Conservation (phyloP, 2,329 filamentous ascomycete species). For the Chrysoporthe deuterocubensis region DNA sequence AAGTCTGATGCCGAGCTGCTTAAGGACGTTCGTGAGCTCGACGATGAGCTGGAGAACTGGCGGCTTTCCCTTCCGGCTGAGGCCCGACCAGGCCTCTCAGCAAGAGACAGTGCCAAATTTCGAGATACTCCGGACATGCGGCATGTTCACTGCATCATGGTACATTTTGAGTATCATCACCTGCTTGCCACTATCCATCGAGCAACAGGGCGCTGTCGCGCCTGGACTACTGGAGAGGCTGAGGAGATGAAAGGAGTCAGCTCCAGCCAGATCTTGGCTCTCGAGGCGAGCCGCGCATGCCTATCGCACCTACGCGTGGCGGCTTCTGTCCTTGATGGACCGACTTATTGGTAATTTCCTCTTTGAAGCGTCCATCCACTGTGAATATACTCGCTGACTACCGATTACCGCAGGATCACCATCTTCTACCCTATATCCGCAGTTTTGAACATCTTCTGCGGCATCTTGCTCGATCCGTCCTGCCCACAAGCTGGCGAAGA, state of each 20-base stretch:
- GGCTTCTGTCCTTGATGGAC: background rate
- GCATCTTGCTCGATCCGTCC: conserved; percentile 53
- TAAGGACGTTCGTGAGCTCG: conserved; percentile 58
- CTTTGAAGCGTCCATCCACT: background rate
- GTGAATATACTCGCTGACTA: too few relatives aligned
- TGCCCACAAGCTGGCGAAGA: conserved; percentile 49
- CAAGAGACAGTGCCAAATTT: background rate
- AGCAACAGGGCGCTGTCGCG: conserved; percentile 55
- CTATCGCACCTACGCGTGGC: conserved; percentile 51
- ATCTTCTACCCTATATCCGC: conserved; percentile 62
- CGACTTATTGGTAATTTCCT: background rate
- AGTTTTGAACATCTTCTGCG: conserved; percentile 58
- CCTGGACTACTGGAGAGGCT: conserved; percentile 41
- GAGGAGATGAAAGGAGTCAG: conserved; percentile 49
- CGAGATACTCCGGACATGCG: background rate
- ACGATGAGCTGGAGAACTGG: conserved; percentile 61
- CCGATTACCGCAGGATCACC: conserved; percentile 46
- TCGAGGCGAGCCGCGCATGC: conserved; percentile 60
- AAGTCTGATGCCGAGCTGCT: conserved; percentile 60
- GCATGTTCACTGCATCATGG: conserved; percentile 26
- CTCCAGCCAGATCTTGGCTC: conserved; percentile 56
- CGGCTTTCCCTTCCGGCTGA: conserved; percentile 49
- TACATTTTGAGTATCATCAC: conserved; percentile 56
- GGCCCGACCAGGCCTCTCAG: conserved; percentile 50
- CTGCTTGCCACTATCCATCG: conserved; percentile 60